Evolutionary conservation across 2,329 filamentous ascomycete species (phyloP).

Genomic region (Aspergillus felis): DNA sequence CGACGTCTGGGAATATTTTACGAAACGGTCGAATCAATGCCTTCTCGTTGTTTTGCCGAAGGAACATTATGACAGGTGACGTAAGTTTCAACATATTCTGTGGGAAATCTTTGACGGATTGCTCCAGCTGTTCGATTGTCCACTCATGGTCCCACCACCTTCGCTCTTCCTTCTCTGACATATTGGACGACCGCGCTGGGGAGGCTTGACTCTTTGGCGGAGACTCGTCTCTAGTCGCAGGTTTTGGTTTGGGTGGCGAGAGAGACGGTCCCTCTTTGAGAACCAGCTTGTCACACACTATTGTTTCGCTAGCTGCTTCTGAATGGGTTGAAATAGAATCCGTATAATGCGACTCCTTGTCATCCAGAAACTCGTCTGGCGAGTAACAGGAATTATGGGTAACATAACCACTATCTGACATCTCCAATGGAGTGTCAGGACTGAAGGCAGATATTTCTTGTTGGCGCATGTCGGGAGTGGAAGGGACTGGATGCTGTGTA

Average conservation of each 20-base stretch:
- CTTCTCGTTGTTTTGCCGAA: conserved; percentile 36
- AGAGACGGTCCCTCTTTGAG: conserved; percentile 15
- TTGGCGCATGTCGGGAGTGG: conserved; percentile 32
- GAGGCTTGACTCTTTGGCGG: conserved; percentile 14
- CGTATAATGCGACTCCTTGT: conserved; percentile 27
- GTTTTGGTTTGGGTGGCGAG: conserved; percentile 17
- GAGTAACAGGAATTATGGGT: conserved; percentile 27
- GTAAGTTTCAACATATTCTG: conserved; percentile 33
- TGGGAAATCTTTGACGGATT: conserved; percentile 34
- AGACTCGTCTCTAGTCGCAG: conserved; percentile 13
- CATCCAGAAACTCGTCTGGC: conserved; percentile 18
- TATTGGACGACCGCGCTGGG: conserved; percentile 16
- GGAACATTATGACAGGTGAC: conserved; percentile 37
- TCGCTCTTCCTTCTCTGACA: conserved; percentile 25
- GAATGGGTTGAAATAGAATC: conserved; percentile 25
- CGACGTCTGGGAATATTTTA: conserved; percentile 32
- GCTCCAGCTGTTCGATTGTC: conserved; percentile 37
- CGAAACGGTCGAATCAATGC: conserved; percentile 31
- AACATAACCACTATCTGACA: conserved; percentile 34
- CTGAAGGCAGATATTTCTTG: conserved; percentile 39
- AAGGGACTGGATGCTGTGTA: conserved; percentile 25
- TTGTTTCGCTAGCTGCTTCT: conserved; percentile 23
- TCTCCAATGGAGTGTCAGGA: conserved; percentile 35
- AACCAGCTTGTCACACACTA: conserved; percentile 20
- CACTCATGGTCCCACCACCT: conserved; percentile 39